Percentiles rank a stretch among this genome's conserved stretches.
Conservation (phyloP, 768 basidiomycete genomes). For the Kwoniella sp. region DNA sequence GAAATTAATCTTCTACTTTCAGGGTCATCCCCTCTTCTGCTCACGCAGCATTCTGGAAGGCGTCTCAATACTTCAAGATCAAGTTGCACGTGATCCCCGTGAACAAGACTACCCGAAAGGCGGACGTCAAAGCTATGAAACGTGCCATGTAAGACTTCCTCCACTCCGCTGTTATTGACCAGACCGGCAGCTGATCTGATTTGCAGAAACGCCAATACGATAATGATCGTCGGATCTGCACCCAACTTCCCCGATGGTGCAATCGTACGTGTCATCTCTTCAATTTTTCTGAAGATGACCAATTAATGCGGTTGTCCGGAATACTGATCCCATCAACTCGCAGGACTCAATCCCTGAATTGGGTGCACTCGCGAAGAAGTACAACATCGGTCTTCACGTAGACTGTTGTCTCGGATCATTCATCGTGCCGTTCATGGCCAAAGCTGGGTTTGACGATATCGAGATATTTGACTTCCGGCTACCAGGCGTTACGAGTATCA, state of each 20-base stretch:
- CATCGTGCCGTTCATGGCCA: slow-evolving; percentile 88
- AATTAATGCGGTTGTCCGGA: too few relatives aligned
- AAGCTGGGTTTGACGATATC: slow-evolving; percentile 61
- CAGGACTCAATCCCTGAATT: slow-evolving; percentile 81
- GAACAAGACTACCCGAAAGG: slow-evolving; percentile 72
- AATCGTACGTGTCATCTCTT: slow-evolving; percentile 37
- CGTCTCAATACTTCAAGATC: slow-evolving; percentile 79
- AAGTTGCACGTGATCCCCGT: slow-evolving; percentile 88
- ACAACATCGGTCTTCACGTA: slow-evolving; percentile 86
- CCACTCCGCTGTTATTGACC: background rate
- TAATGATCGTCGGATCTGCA: slow-evolving; percentile 87
- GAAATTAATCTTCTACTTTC: too few relatives aligned
- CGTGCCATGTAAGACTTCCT: slow-evolving; percentile 75
- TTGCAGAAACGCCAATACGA: slow-evolving; percentile 78
- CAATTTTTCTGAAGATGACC: too few relatives aligned
- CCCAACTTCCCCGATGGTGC: slow-evolving; percentile 59
- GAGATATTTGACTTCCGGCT: slow-evolving; percentile 87
- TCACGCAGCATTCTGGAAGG: slow-evolving; percentile 96
- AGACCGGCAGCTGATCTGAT: background rate
- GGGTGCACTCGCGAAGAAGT: slow-evolving; percentile 68
- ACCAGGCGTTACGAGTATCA: slow-evolving; percentile 87
- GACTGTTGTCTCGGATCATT: slow-evolving; percentile 94
- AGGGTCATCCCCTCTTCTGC: slow-evolving; percentile 83
- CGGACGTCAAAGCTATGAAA: slow-evolving; percentile 71
- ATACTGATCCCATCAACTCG: slow-evolving; percentile 56